A percentile compares a stretch with the other conserved stretches of the same genome.
phyloP scores from a whole-genome alignment of 2,329 filamentous ascomycete species.

The Aureobasidium lini region DNA sequence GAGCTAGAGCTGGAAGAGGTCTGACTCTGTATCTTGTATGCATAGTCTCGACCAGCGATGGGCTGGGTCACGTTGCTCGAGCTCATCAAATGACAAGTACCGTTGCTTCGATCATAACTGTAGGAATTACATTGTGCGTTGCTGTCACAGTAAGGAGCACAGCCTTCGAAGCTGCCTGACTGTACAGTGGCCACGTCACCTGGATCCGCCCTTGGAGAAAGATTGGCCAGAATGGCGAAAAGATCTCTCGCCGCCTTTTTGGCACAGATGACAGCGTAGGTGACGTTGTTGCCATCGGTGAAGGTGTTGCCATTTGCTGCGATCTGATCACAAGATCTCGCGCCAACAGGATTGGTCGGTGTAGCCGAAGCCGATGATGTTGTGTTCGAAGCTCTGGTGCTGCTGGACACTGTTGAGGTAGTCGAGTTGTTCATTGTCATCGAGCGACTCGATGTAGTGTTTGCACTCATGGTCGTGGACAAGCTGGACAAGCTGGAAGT shows the following conservation, averaged over 20 bases:
- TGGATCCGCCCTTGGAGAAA: neutral
- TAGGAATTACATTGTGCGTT: neutral
- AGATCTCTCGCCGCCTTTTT: neutral
- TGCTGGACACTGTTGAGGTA: neutral
- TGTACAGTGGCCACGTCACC: neutral
- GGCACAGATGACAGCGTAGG: constrained; percentile 11
- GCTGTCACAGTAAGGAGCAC: constrained; percentile 13
- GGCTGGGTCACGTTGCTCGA: neutral
- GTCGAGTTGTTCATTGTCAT: neutral
- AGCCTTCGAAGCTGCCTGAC: constrained; percentile 13
- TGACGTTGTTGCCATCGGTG: constrained; percentile 1
- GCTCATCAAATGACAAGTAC: neutral
- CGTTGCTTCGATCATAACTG: neutral
- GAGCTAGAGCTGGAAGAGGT: neutral
- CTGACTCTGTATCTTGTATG: neutral
- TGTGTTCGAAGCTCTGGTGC: neutral
- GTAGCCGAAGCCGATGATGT: constrained; percentile 5
- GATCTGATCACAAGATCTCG: constrained; percentile 7
- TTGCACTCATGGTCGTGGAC: neutral
- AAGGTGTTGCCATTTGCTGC: constrained; percentile 5
- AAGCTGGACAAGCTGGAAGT: neutral
- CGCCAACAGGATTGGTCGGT: neutral
- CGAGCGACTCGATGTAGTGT: neutral
- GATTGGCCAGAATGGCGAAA: neutral
- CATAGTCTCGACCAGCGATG: neutral